Conservation (phyloP, 768 basidiomycete genomes). For the Suillus placidus region DNA sequence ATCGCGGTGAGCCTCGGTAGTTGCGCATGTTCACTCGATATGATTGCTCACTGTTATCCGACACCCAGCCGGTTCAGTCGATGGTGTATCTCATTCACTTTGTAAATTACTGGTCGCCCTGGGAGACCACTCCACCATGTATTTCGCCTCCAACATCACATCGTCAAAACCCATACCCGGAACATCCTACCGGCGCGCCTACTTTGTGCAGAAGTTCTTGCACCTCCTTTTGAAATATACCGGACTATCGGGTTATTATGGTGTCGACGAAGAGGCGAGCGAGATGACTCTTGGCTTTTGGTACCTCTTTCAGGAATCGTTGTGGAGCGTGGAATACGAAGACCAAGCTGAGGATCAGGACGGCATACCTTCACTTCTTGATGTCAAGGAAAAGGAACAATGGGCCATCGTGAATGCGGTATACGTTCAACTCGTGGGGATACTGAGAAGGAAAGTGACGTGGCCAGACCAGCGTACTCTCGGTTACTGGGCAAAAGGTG, state of each 20-base stretch:
- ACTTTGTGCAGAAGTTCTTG: constrained; percentile 71
- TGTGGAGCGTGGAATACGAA: constrained; percentile 71
- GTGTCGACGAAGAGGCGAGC: constrained; percentile 84
- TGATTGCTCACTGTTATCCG: constrained; percentile 25
- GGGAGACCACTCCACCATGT: constrained; percentile 84
- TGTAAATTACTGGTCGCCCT: constrained; percentile 82
- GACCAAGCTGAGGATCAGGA: constrained; percentile 34
- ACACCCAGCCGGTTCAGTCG: constrained; percentile 34
- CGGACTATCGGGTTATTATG: constrained; percentile 73
- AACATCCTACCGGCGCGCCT: constrained; percentile 43
- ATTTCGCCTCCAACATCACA: constrained; percentile 71
- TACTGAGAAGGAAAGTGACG: constrained; percentile 70
- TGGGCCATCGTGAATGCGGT: constrained; percentile 68
- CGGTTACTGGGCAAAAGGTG: constrained; percentile 71
- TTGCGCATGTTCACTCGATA: constrained; percentile 40
- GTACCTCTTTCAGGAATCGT: constrained; percentile 87
- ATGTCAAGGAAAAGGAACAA: constrained; percentile 40
- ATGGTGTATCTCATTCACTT: constrained; percentile 66
- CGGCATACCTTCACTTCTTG: constrained; percentile 16
- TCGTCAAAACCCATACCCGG: constrained; percentile 42
- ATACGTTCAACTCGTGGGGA: constrained; percentile 75
- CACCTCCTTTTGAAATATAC: constrained; percentile 74
- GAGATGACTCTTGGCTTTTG: constrained; percentile 88
- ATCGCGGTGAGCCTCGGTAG: constrained; percentile 37
- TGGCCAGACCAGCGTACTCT: constrained; percentile 58